Conservation (phyloP, 164 flowering plant genomes). For the Macadamia integrifolia region DNA sequence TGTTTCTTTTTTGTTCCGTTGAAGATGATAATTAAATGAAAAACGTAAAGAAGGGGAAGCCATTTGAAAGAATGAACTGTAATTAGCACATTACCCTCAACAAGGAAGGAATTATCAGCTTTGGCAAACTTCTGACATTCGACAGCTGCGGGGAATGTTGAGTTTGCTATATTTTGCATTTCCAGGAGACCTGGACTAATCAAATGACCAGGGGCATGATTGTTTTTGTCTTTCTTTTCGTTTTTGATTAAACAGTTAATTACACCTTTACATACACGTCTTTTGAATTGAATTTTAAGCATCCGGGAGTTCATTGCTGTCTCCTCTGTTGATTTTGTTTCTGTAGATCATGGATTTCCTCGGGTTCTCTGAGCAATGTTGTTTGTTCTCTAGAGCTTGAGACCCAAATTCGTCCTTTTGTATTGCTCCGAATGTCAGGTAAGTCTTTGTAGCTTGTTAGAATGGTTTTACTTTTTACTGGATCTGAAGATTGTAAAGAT, state of each 20-base stretch:
- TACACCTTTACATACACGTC: background rate
- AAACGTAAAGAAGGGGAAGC: too few species aligned
- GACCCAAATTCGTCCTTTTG: background rate
- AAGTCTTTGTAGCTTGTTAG: background rate
- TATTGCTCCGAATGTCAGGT: constrained; percentile 29
- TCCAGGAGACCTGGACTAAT: too few species aligned
- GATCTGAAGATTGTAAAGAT: background rate
- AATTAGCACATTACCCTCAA: too few species aligned
- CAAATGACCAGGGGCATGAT: too few species aligned
- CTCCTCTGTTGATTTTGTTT: constrained; percentile 1
- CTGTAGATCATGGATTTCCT: constrained; percentile 10
- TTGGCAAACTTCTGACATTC: too few species aligned
- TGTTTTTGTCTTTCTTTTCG: too few species aligned
- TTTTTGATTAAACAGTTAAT: background rate
- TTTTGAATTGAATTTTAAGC: background rate
- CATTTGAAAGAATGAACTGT: too few species aligned
- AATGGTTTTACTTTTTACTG: background rate
- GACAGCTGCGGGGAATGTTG: too few species aligned
- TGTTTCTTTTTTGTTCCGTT: too few species aligned
- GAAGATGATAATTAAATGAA: too few species aligned
- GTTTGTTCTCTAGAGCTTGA: constrained; percentile 14
- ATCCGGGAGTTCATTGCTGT: background rate
- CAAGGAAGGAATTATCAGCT: too few species aligned
- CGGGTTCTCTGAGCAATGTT: background rate
- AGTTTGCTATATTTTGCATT: too few species aligned